Percentiles rank a stretch among this genome's conserved stretches.
phyloP scores from a whole-genome alignment of 1,139 yeast genomes.

The Nakaseomyces delphensis region DNA sequence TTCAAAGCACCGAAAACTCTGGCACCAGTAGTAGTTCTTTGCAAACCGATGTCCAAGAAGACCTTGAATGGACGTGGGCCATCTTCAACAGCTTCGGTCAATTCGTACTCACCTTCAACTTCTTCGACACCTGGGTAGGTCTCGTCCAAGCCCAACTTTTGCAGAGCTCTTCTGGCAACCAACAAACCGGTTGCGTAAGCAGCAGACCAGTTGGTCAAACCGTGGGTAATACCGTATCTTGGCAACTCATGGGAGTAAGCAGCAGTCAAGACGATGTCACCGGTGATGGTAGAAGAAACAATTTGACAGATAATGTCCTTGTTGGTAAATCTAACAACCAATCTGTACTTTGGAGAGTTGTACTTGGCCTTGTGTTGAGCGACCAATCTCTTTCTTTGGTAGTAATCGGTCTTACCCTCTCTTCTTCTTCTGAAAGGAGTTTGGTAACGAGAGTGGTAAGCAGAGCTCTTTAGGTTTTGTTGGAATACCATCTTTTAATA shows the following conservation, averaged over 20 bases:
- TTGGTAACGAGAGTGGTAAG: slow-evolving; percentile 99
- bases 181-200: slow-evolving; percentile 98
- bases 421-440: slow-evolving; percentile 99
- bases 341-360: slow-evolving; percentile 99
- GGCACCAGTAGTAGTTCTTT: slow-evolving; percentile 99
- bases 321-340: slow-evolving; percentile 99
- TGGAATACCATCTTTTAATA: slow-evolving; percentile 61
- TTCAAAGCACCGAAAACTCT: slow-evolving; percentile 98
- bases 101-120: slow-evolving; percentile 97
- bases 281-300: slow-evolving; percentile 91
- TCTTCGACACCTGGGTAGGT: slow-evolving; percentile 98
- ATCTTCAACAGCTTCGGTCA: slow-evolving; percentile 98
- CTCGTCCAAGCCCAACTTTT: slow-evolving; percentile 97
- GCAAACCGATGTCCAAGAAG: slow-evolving; percentile 98
- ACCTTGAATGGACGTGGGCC: slow-evolving; percentile 99
- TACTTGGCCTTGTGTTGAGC: slow-evolving; percentile 99
- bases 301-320: slow-evolving; percentile 98
- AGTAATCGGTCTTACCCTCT: slow-evolving; percentile 99
- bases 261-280: slow-evolving; percentile 93
- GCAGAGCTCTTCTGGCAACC: slow-evolving; percentile 98
- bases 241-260: slow-evolving; percentile 99
- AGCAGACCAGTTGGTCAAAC: slow-evolving; percentile 99
- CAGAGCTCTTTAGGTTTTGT: slow-evolving; percentile 64
- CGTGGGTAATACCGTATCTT: slow-evolving; percentile 94
- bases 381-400: slow-evolving; percentile 99